Evolutionary conservation across 169 alveolate genomes (phyloP), one percentile per base, ranked within the genome.

Genomic region (Plasmodium fragile): DNA sequence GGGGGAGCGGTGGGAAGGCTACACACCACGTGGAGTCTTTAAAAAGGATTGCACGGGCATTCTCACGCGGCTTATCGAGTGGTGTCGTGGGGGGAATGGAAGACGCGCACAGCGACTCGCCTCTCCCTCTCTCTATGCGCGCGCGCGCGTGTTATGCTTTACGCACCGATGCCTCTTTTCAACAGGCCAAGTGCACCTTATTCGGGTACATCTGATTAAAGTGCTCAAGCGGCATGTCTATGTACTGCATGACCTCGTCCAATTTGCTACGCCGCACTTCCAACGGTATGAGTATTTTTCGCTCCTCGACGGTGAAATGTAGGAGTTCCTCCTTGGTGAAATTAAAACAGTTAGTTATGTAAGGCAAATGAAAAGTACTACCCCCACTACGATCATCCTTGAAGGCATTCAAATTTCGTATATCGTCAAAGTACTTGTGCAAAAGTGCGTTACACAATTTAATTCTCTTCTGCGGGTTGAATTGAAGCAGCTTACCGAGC

Each of bases 321-420:
- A 85, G 65, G 16, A 85, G 79, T 45, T 85, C 93, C 65, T 85
- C 93, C 65, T 85, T 85, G 30, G 93, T 85, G 59, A 85, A 85
- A 53, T 85, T 85, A 75, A 85, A 85, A 32, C 93, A 85, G 55
- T 85, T 85, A 3, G 93, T 85, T 34, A 53, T 85, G 43, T 73
- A 85, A 0, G 93, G 93, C 28, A 85, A 52, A 2, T 43, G 8
- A 32, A 30, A 85, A 28, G 78, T 65, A 30, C 43, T 36, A 6
- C 28, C 83, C 28, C 81, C 34, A 85, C n/a, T 34, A 2, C 25
- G 55, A 28, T 85, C 79, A 32, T 73, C 65, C 49, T 82, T 82
- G 32, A 82, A 82, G 30, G 65, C 93, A 52, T 75, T 85, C 32
- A 85, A 85, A 72, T 75, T 85, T 2, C 93, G 39, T 18, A 85